phyloP scores from a whole-genome alignment of 441 rosid species.

The Lepidium campestre region DNA sequence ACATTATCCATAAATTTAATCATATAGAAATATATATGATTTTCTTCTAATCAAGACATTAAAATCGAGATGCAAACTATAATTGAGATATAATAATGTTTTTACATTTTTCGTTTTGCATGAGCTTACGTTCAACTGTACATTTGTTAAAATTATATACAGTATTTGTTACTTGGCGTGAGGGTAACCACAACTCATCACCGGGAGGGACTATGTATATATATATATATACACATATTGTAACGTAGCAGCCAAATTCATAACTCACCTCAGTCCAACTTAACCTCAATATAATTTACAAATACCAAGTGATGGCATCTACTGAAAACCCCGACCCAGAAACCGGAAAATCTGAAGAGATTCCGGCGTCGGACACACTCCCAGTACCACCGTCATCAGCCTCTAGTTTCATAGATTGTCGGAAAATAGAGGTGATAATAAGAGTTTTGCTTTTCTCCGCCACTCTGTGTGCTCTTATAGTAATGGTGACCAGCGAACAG shows the following conservation, averaged over 20 bases:
- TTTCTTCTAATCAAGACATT: not conserved
- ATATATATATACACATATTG: not conserved
- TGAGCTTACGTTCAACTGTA: too few relatives aligned
- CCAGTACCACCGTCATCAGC: not conserved
- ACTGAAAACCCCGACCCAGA: constrained; percentile 38
- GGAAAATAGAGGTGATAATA: constrained; percentile 34
- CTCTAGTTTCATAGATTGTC: constrained; percentile 11
- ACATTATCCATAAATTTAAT: not conserved
- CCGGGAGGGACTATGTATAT: not conserved
- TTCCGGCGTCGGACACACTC: constrained; percentile 12
- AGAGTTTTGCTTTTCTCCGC: constrained; percentile 58
- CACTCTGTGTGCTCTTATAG: constrained; percentile 39
- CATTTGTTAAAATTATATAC: too few relatives aligned
- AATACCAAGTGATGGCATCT: constrained; percentile 39
- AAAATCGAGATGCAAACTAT: not conserved
- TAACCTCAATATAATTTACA: not conserved
- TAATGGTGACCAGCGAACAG: constrained; percentile 62
- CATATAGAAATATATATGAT: not conserved
- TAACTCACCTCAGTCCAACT: not conserved
- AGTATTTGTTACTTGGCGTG: constrained; percentile 12
- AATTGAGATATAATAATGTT: not conserved
- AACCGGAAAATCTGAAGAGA: constrained; percentile 22
- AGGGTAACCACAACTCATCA: constrained; percentile 7
- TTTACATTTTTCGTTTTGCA: too few relatives aligned
- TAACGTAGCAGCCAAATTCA: not conserved